These are phyloP conservation scores for Rostrohypoxylon terebratum DNA, from an alignment of 495 filamentous ascomycete genomes.

Conservation along the genomic window DNA sequence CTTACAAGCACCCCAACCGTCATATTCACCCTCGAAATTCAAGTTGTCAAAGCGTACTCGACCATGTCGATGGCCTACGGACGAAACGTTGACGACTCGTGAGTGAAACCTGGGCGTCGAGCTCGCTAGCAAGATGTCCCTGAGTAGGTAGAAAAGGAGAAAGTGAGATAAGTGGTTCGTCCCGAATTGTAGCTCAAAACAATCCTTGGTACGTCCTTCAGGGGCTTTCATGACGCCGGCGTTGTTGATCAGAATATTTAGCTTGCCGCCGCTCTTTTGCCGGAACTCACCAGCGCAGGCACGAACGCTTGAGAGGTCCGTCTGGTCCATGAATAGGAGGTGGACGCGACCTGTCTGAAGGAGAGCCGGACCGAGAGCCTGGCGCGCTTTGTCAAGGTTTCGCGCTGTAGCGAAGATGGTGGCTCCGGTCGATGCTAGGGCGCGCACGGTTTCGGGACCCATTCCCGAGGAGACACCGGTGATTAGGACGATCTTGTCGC, in stretches of 20 bases:
- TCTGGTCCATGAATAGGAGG: conserved; percentile 58
- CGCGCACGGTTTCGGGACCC: conserved; percentile 63
- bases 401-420: conserved; percentile 60
- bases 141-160: conserved; percentile 65
- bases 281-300: conserved; percentile 55
- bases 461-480: conserved; percentile 66
- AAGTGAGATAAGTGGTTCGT: conserved; percentile 67
- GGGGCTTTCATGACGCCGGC: conserved; percentile 58
- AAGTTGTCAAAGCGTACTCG: conserved; percentile 57
- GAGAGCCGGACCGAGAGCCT: conserved; percentile 49
- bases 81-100: conserved; percentile 54
- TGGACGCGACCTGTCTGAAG: conserved; percentile 47
- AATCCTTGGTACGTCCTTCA: conserved; percentile 56
- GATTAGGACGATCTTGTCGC: conserved; percentile 62
- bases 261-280: conserved; percentile 39
- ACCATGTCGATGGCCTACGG: conserved; percentile 54
- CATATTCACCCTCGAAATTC: conserved; percentile 54
- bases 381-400: conserved; percentile 50
- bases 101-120: conserved; percentile 45
- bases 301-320: conserved; percentile 58
- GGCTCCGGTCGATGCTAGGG: conserved; percentile 60
- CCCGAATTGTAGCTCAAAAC: conserved; percentile 62
- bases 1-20: conserved; percentile 37
- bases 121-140: conserved; percentile 54
- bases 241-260: conserved; percentile 52